phyloP scores from a whole-genome alignment of 2,329 filamentous ascomycete species.

The Cylindrodendrum hubeiense region DNA sequence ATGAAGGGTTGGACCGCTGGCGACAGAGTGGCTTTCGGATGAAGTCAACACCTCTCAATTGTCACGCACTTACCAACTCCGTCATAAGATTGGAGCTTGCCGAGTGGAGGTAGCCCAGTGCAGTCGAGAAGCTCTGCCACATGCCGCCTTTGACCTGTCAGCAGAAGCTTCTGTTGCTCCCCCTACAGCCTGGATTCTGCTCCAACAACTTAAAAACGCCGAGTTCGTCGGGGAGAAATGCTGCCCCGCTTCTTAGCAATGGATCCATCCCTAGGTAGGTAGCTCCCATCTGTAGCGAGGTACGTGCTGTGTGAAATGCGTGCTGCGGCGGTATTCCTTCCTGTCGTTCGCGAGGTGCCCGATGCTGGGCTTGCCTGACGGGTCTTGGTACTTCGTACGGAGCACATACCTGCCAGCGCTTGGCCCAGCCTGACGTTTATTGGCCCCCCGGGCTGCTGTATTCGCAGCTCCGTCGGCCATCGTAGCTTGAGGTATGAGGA shows the following conservation, averaged over 20 bases:
- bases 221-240: constrained; percentile 24
- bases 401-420: background rate
- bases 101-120: constrained; percentile 5
- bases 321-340: background rate
- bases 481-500: background rate
- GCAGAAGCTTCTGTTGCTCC: constrained; percentile 2
- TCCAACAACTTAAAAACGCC: constrained; percentile 21
- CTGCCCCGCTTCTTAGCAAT: constrained; percentile 23
- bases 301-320: background rate
- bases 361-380: background rate
- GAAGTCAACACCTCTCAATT: background rate
- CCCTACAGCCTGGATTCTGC: background rate
- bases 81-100: constrained; percentile 12
- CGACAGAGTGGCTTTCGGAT: background rate
- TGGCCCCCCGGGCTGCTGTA: background rate
- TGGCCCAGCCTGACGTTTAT: background rate
- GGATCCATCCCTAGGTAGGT: background rate
- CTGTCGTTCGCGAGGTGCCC: background rate
- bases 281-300: background rate
- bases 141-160: background rate
- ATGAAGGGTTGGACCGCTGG: background rate
- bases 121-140: constrained; percentile 1
- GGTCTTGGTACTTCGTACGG: background rate
- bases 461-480: background rate
- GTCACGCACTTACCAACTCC: constrained; percentile 6